These are phyloP conservation scores for Colletotrichum endophyticum DNA, from an alignment of 2,329 filamentous ascomycete species.

Conservation along the genomic window DNA sequence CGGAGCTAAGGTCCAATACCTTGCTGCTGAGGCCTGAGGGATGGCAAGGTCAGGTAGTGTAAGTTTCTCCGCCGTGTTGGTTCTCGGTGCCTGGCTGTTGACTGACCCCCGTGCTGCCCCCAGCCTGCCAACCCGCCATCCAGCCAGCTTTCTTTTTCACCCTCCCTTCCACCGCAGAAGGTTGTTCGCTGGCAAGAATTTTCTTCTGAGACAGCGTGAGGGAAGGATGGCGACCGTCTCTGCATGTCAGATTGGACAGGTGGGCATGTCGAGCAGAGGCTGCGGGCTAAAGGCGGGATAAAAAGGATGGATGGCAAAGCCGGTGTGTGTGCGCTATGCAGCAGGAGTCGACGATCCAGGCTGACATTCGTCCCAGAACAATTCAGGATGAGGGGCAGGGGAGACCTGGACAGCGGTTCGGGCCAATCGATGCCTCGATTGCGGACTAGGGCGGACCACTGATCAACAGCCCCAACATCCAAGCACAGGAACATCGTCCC, in stretches of 20 bases:
- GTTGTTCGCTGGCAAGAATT: neutral
- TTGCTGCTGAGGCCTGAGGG: neutral
- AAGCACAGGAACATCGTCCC: conserved; percentile 15
- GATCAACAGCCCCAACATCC: conserved; percentile 3
- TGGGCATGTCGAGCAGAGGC: neutral
- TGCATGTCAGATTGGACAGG: neutral
- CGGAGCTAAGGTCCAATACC: neutral
- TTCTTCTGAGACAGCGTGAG: neutral
- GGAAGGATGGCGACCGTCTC: neutral
- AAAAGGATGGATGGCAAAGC: neutral
- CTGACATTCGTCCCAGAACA: neutral
- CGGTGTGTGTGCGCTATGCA: neutral
- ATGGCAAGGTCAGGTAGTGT: neutral
- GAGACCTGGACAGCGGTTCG: neutral
- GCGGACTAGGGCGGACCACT: neutral
- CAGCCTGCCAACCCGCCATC: neutral
- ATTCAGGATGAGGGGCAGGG: neutral
- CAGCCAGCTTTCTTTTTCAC: neutral
- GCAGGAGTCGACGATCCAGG: conserved; percentile 8
- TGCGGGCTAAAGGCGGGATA: neutral
- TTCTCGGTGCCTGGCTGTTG: neutral
- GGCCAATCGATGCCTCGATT: conserved; percentile 3
- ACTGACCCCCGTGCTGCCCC: neutral
- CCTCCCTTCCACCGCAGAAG: neutral
- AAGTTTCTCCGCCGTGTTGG: conserved; percentile 12